Conservation (phyloP, 2,329 filamentous ascomycete genomes). For the Nothophaeocryptopus gaeumannii region DNA sequence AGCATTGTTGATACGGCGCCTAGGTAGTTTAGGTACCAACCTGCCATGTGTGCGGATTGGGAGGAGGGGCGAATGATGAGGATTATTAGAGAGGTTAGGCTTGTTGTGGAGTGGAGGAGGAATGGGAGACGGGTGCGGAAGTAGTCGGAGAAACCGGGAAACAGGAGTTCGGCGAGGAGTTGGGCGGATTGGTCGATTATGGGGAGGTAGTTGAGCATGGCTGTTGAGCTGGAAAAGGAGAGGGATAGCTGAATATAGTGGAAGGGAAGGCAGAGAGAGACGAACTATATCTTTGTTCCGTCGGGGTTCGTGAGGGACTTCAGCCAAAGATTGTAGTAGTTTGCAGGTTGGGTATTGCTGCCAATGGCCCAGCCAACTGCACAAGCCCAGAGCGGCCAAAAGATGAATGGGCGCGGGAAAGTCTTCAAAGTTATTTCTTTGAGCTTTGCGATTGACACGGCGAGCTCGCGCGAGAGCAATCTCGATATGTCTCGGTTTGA, state of each 20-base stretch:
- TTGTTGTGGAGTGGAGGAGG: background rate
- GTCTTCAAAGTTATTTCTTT: background rate
- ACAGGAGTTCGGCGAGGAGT: background rate
- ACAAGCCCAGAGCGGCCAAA: background rate
- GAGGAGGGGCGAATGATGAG: background rate
- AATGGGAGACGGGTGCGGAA: background rate
- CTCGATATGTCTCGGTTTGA: background rate
- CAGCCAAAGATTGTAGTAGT: conserved; percentile 44
- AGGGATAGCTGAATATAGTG: too few relatives aligned
- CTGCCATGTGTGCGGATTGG: background rate
- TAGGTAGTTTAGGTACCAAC: conserved; percentile 1
- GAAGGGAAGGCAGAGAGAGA: background rate
- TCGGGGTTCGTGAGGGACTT: conserved; percentile 42
- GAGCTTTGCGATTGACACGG: background rate
- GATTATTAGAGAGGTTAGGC: background rate
- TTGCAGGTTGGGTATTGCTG: background rate
- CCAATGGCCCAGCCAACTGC: background rate
- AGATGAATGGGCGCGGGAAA: background rate
- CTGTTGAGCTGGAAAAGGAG: background rate
- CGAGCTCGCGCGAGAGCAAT: background rate
- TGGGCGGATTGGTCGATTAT: background rate
- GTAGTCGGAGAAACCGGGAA: background rate
- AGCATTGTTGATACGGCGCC: background rate
- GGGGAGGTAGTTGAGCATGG: background rate
- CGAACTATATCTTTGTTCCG: conserved; percentile 38